phyloP scores from a whole-genome alignment of 2,329 filamentous ascomycete species.

The Fusarium lyarnte region DNA sequence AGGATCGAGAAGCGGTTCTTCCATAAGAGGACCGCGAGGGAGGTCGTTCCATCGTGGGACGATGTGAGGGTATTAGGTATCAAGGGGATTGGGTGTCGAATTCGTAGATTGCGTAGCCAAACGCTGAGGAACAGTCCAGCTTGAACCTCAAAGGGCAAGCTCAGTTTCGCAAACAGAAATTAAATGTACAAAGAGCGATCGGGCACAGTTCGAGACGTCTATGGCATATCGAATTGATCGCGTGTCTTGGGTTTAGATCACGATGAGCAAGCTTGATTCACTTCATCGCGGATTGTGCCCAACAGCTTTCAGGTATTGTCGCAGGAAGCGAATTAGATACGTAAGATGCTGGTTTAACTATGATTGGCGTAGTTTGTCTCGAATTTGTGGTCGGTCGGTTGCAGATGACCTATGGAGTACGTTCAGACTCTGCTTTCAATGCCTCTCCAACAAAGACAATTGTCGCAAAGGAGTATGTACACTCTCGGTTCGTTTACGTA shows the following conservation, averaged over 20 bases:
- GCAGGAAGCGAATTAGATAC: slow-evolving; percentile 22
- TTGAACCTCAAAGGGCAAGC: background rate
- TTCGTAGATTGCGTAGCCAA: background rate
- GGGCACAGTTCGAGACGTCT: background rate
- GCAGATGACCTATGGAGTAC: background rate
- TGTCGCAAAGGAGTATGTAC: slow-evolving; percentile 14
- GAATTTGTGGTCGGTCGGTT: slow-evolving; percentile 5
- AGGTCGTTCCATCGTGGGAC: slow-evolving; percentile 45
- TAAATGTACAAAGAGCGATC: background rate
- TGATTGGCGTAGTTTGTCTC: slow-evolving; percentile 11
- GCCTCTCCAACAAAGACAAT: background rate
- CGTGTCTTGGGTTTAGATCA: slow-evolving; percentile 17
- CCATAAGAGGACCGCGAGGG: slow-evolving; percentile 47
- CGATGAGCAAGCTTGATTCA: slow-evolving; percentile 25
- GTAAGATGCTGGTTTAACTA: slow-evolving; percentile 14
- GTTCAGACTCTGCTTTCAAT: background rate
- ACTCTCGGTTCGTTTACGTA: background rate
- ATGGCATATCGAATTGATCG: slow-evolving; percentile 21
- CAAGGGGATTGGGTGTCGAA: background rate
- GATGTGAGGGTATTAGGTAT: background rate
- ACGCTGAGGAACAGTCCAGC: background rate
- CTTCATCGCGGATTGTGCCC: slow-evolving; percentile 24
- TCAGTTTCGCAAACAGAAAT: background rate
- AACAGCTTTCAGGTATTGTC: slow-evolving; percentile 9
- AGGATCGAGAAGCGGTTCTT: slow-evolving; percentile 59